A percentile compares a stretch with the other conserved stretches of the same genome.
Evolutionary conservation across 768 basidiomycete genomes (phyloP).

Genomic region (Boletus eberwhitei): DNA sequence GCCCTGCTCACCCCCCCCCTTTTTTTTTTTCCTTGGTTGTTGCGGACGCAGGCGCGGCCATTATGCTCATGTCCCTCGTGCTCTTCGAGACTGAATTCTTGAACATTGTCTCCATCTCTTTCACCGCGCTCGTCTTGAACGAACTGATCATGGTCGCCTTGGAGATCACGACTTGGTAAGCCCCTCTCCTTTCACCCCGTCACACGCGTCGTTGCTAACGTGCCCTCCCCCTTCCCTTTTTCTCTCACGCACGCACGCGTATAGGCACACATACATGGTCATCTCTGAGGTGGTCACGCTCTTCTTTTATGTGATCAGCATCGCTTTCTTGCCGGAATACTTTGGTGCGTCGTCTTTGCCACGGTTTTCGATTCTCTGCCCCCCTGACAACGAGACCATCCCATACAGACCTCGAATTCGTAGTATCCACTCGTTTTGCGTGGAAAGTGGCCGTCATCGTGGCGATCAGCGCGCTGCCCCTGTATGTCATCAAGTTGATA

Average conservation of each 20-base stretch:
- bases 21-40: background rate
- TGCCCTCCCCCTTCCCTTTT: too few relatives aligned
- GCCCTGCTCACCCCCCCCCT: background rate
- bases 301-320: slow-evolving; percentile 84
- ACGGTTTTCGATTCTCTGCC: background rate
- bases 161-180: slow-evolving; percentile 94
- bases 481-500: slow-evolving; percentile 88
- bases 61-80: slow-evolving; percentile 97
- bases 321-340: slow-evolving; percentile 92
- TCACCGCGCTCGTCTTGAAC: slow-evolving; percentile 92
- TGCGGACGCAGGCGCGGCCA: slow-evolving; percentile 70
- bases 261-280: slow-evolving; percentile 94
- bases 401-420: slow-evolving; percentile 82
- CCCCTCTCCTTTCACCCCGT: background rate
- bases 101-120: slow-evolving; percentile 98
- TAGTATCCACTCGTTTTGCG: slow-evolving; percentile 80
- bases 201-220: background rate
- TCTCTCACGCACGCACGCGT: too few relatives aligned
- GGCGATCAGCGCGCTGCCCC: slow-evolving; percentile 86
- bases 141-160: slow-evolving; percentile 99
- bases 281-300: slow-evolving; percentile 87
- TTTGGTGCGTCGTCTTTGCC: slow-evolving; percentile 63
- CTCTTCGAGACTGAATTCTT: slow-evolving; percentile 97
- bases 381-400: background rate
- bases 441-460: slow-evolving; percentile 98